Evolutionary conservation across 78 protist species (phyloP).

Genomic region (Dictyostelium firmibasis): DNA sequence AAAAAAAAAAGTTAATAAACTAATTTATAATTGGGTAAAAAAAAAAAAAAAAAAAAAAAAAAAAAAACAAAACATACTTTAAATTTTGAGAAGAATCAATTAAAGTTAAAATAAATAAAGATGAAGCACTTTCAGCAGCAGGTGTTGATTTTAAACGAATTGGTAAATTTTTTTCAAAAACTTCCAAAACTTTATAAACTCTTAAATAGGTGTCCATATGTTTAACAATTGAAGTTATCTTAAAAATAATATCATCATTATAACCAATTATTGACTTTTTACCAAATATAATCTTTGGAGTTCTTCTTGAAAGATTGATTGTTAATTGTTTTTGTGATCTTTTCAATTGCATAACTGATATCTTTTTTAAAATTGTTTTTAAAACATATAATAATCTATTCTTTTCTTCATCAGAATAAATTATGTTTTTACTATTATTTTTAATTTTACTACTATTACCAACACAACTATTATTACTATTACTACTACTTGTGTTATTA

Average conservation of each 20-base stretch:
- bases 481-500: neutral
- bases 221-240: constrained; percentile 30
- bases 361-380: constrained; percentile 29
- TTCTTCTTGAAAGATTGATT: constrained; percentile 17
- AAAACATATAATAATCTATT: constrained; percentile 52
- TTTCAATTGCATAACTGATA: constrained; percentile 33
- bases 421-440: neutral
- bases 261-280: neutral
- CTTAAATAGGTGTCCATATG: constrained; percentile 65
- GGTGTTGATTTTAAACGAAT: constrained; percentile 23
- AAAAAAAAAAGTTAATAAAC: neutral
- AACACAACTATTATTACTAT: neutral
- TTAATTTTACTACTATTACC: neutral
- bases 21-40: neutral
- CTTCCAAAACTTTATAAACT: constrained; percentile 11
- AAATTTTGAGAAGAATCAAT: constrained; percentile 8
- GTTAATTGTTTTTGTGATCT: constrained; percentile 66
- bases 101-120: constrained; percentile 17
- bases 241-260: constrained; percentile 12
- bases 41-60: neutral
- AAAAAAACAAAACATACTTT: neutral
- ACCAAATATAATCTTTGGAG: constrained; percentile 50
- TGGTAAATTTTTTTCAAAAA: constrained; percentile 25
- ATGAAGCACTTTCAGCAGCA: constrained; percentile 4
- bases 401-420: constrained; percentile 10